These are phyloP conservation scores for Capillidium rhysosporum DNA, from an alignment of 371 early-diverging fungal genomes.

Conservation along the genomic window DNA sequence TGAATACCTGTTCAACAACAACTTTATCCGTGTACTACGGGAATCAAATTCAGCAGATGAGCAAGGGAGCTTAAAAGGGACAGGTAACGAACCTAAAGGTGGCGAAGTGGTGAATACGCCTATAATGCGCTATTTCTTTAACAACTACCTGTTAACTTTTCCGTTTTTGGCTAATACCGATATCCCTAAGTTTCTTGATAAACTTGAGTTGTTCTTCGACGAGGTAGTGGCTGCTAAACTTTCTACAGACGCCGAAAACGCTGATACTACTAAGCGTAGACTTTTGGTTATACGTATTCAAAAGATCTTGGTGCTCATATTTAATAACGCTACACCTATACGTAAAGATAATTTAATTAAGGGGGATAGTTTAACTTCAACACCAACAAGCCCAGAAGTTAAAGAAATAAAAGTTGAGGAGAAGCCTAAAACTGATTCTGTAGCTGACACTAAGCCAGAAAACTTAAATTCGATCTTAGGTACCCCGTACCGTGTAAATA, in stretches of 20 bases:
- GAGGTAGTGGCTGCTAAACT: neutral
- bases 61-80: no score
- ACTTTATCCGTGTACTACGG: neutral
- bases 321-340: neutral
- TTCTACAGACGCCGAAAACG: neutral
- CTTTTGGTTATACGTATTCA: neutral
- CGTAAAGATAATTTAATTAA: neutral
- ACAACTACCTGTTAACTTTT: neutral
- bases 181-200: conserved; percentile 2
- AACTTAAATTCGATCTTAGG: neutral
- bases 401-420: neutral
- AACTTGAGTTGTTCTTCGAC: conserved; percentile 2
- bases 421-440: neutral
- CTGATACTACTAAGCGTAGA: conserved; percentile 3
- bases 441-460: neutral
- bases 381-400: neutral
- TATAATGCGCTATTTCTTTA: conserved; percentile 1
- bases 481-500: neutral
- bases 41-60: neutral
- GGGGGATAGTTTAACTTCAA: no score
- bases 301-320: conserved; percentile 2
- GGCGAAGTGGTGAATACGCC: neutral
- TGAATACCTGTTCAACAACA: neutral
- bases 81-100: neutral
- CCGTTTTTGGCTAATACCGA: neutral